Evolutionary conservation across 352 stramenopile genomes (phyloP).

Genomic region (Pythium oligandrum): DNA sequence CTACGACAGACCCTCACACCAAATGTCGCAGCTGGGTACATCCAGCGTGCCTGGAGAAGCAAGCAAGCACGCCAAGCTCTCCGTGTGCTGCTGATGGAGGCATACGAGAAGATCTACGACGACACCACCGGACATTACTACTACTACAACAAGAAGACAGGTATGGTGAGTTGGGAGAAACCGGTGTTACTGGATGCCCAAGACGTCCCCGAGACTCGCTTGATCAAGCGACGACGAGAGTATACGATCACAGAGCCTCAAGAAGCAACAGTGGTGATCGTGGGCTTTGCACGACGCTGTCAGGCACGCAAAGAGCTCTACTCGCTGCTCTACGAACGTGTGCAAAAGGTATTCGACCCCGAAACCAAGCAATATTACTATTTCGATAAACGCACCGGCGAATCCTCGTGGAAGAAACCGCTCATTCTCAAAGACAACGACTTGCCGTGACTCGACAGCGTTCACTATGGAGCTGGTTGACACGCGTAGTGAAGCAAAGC

Average conservation of each 20-base stretch:
- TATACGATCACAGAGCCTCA: conserved; percentile 36
- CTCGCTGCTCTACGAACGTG: conserved; percentile 32
- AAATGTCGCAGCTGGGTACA: conserved; percentile 41
- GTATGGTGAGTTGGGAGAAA: conserved; percentile 59
- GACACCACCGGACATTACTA: conserved; percentile 54
- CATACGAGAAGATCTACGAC: conserved; percentile 77
- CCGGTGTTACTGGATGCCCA: conserved; percentile 38
- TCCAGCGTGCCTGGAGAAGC: conserved; percentile 51
- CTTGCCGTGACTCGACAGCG: conserved; percentile 8
- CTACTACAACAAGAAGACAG: conserved; percentile 76
- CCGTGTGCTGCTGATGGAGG: conserved; percentile 31
- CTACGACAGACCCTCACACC: conserved; percentile 44
- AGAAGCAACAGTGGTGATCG: conserved; percentile 40
- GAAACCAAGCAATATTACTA: conserved; percentile 73
- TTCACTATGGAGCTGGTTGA: conserved; percentile 30
- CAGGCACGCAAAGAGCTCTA: conserved; percentile 45
- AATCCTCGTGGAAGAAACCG: conserved; percentile 77
- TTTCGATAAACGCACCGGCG: conserved; percentile 65
- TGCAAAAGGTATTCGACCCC: conserved; percentile 70
- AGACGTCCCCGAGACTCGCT: conserved; percentile 33
- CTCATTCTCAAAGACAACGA: conserved; percentile 46
- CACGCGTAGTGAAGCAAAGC: conserved; percentile 74
- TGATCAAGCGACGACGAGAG: conserved; percentile 35
- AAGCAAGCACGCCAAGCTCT: conserved; percentile 34
- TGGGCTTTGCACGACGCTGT: conserved; percentile 37